A percentile compares a stretch with the other conserved stretches of the same genome.
These are phyloP conservation scores for Oryza australiensis DNA, from an alignment of 176 grass and related monocot genomes.

Conservation along the genomic window DNA sequence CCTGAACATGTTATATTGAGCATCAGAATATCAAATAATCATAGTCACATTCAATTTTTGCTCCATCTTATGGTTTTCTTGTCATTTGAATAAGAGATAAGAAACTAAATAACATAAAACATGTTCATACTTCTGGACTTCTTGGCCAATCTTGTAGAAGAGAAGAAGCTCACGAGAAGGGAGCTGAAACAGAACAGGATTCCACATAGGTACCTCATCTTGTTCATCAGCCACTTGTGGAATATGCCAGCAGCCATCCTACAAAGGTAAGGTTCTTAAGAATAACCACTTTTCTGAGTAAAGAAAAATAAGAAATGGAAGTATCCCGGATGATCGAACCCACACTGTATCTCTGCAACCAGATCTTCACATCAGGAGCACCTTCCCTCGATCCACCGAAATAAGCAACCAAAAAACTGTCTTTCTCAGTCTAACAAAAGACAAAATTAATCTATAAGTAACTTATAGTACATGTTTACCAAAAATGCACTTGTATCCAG, in stretches of 20 bases:
- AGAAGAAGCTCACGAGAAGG: conserved; percentile 84
- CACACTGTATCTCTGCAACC: conserved; percentile 87
- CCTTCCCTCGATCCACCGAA: conserved; percentile 86
- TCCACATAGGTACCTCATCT: conserved; percentile 85
- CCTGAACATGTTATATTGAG: conserved; percentile 36
- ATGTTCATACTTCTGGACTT: conserved; percentile 76
- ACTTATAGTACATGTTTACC: not conserved
- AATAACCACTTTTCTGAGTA: not conserved
- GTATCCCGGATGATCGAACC: conserved; percentile 36
- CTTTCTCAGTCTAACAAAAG: conserved; percentile 54
- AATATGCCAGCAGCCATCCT: conserved; percentile 77
- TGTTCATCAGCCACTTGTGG: conserved; percentile 77
- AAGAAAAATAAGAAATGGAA: conserved; percentile 8
- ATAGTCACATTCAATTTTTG: not conserved
- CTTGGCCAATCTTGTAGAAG: conserved; percentile 96
- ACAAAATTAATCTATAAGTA: conserved; percentile 23
- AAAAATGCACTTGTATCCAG: not conserved
- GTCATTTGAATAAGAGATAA: conserved; percentile 1
- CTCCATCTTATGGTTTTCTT: not conserved
- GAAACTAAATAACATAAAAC: not conserved
- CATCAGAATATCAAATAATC: not conserved
- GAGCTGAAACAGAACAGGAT: conserved; percentile 93
- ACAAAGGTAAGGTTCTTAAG: conserved; percentile 31
- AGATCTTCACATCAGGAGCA: conserved; percentile 91
- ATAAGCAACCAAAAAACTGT: conserved; percentile 73